Evolutionary conservation across 441 rosid genomes (phyloP), one percentile per base, ranked within the genome.

Genomic region (Gossypium laxum): DNA sequence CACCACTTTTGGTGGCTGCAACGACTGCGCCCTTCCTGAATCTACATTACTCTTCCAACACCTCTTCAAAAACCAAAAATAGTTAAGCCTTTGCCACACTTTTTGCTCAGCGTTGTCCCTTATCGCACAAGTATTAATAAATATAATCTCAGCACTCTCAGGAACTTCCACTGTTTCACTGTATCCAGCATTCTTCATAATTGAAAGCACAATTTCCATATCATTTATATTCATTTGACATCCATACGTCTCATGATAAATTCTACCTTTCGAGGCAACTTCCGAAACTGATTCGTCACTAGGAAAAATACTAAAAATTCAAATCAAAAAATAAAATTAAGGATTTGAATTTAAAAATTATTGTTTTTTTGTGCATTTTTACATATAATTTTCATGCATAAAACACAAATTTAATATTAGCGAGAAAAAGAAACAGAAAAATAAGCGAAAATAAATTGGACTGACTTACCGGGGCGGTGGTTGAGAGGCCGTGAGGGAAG

Each of bases 21-120:
- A 0, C 0, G 98, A 93, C 15, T 80, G 79, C 2, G 92, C 79
- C 71, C 98, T 89, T 28, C 98, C 95, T 1, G 3, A 79, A 10
- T 82, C 84, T 5, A 83, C 88, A 75, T 93, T 93, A 57, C 80
- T 77, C 81, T 93, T 93, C 97, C 97, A 93, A 0, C 82, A 78
- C 72, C 98, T 87, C 84, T 93, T 93, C 4, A 91, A 74, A 80
- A 93, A 93, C 98, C 97, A 91, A 59, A 93, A 91, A 77, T 91
- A 91, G 79, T 93, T 93, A 66, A 93, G 96, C 63, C 97, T 83
- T 82, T 93, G 98, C 98, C 98, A 93, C 8, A 91, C 97, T 77
- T 85, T 91, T 66, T 91, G 96, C 71, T 93, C 98, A 0, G 93
- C 97, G 63, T 91, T 89, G 74, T 93, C 98, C 62, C 97, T 80